Percentiles rank a stretch among this genome's conserved stretches.
phyloP scores from a whole-genome alignment of 768 basidiomycete genomes.

The Dioszegia aurantiaca region DNA sequence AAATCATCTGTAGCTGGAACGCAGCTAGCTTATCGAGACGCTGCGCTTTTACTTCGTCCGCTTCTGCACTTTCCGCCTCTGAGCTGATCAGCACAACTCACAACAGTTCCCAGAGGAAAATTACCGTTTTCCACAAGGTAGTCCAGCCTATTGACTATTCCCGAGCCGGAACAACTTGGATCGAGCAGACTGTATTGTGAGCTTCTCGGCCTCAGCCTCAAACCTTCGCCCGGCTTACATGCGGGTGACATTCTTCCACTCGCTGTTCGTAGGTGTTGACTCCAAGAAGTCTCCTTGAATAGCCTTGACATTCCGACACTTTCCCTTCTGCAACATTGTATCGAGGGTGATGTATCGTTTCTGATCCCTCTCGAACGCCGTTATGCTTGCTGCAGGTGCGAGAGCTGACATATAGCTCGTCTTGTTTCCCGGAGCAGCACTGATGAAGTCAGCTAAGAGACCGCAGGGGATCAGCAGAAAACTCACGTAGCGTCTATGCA shows the following conservation, averaged over 20 bases:
- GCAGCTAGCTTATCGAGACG: slow-evolving; percentile 77
- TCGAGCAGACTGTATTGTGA: slow-evolving; percentile 68
- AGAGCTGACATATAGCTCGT: slow-evolving; percentile 88
- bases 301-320: slow-evolving; percentile 74
- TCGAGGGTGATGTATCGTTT: slow-evolving; percentile 77
- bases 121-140: slow-evolving; percentile 72
- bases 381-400: slow-evolving; percentile 54
- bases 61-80: slow-evolving; percentile 56
- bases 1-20: slow-evolving; percentile 87
- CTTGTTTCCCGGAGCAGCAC: slow-evolving; percentile 94
- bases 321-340: slow-evolving; percentile 78
- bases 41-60: slow-evolving; percentile 56
- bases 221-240: slow-evolving; percentile 62
- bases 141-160: slow-evolving; percentile 85
- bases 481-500: slow-evolving; percentile 78
- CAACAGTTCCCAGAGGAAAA: slow-evolving; percentile 21
- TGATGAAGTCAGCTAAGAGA: slow-evolving; percentile 7
- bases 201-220: not conserved
- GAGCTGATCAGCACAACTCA: slow-evolving; percentile 30
- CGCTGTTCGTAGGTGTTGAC: slow-evolving; percentile 64
- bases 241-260: slow-evolving; percentile 70
- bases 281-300: slow-evolving; percentile 79
- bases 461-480: not conserved
- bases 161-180: slow-evolving; percentile 93
- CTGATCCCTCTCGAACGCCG: slow-evolving; percentile 82